phyloP scores from a whole-genome alignment of 768 basidiomycete genomes.

The Infundibulicybe gibba region DNA sequence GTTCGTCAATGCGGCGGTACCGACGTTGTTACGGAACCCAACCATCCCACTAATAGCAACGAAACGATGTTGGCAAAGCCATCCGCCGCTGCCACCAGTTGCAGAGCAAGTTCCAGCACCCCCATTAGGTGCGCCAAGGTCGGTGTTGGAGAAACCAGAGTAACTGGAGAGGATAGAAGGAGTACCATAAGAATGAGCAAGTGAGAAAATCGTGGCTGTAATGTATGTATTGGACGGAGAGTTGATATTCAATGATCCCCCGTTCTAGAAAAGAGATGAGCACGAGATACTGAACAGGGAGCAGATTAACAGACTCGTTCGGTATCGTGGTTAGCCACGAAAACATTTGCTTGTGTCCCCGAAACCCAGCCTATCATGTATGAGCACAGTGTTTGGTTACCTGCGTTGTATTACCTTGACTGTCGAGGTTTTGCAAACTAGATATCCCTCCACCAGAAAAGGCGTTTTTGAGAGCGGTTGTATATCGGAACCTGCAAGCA shows the following conservation, averaged over 20 bases:
- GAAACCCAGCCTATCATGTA: conserved; percentile 50
- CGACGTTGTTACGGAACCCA: conserved; percentile 61
- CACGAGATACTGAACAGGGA: neutral
- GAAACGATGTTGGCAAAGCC: conserved; percentile 67
- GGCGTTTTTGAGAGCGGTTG: conserved; percentile 43
- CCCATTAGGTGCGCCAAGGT: conserved; percentile 59
- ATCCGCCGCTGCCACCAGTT: conserved; percentile 51
- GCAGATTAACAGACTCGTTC: conserved; percentile 41
- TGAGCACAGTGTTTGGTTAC: neutral
- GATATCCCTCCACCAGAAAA: conserved; percentile 52
- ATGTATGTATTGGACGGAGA: conserved; percentile 66
- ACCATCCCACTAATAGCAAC: conserved; percentile 56
- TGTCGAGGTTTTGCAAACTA: conserved; percentile 47
- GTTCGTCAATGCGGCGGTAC: conserved; percentile 42
- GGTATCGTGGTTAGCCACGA: conserved; percentile 70
- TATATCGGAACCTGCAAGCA: conserved; percentile 53
- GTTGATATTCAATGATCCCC: conserved; percentile 50
- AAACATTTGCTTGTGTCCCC: conserved; percentile 52
- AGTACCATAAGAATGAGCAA: conserved; percentile 66
- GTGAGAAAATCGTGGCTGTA: conserved; percentile 57
- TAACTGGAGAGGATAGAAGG: conserved; percentile 63
- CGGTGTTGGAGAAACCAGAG: conserved; percentile 37
- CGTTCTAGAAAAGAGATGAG: conserved; percentile 29
- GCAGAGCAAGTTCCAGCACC: conserved; percentile 51
- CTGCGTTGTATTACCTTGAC: conserved; percentile 29